Evolutionary conservation across 495 filamentous ascomycete genomes (phyloP), one percentile per base, ranked within the genome.

Genomic region (Xylaria scruposa): DNA sequence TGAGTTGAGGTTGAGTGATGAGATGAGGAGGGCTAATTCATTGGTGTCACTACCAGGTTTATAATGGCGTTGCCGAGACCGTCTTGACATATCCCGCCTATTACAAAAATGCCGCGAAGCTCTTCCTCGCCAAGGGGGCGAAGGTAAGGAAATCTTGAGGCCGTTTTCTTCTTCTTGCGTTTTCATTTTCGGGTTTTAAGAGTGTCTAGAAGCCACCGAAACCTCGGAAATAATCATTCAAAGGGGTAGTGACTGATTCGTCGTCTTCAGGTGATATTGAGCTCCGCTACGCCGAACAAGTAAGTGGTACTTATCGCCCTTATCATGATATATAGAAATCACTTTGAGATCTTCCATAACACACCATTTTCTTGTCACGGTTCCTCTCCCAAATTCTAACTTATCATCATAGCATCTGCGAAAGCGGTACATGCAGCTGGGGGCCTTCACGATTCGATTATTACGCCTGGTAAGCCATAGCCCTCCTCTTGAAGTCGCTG

Each of bases 51-150:
- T 40, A 13, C 31, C n/a, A 53, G 62, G 74, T 72, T 13, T 74
- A 76, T 72, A 81, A 88, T 70, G 87, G 86, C 8, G 77, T 80
- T n/a, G 68, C 80, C 12, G 88, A 89, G 65, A 89, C 85, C 0
- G 87, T 90, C 9, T 77, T 88, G 38, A 90, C 88, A 0, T 91
- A 88, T 78, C 85, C 85, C 1, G 84, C 83, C 13, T 90, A 90
- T 76, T 74, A 90, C 63, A 82, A 86, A 71, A 87, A 88, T 66
- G 88, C 89, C 9, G 81, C 88, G 21, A 81, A 81, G 49, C 73
- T 81, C 40, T 87, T 88, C 80, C 77, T 81, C 36, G 76, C 75
- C 29, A 86, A 87, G 68, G 89, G 89, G 3, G 89, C 89, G 1
- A 84, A 85, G 40, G 89, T 42, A 42, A 12, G 38, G 38, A 12